Evolutionary conservation across 306 rosid species (phyloP), one percentile per base, ranked within the genome.

Genomic region (Erythrophleum fordii): DNA sequence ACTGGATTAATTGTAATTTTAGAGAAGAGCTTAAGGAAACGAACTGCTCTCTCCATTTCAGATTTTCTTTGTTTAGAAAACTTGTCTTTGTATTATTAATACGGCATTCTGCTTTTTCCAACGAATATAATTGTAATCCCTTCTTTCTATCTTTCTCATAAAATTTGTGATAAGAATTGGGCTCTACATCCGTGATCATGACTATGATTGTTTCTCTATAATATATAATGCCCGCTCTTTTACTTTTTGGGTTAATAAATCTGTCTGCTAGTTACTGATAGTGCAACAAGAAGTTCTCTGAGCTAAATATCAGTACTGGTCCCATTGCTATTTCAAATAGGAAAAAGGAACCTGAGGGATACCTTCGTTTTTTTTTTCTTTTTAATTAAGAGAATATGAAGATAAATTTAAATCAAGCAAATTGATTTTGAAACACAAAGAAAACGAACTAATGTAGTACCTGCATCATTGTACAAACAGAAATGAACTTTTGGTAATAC

Each of bases 11-110:
- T 59, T 75, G 78, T 17, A 6, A 84, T 75, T 51, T 69, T 51
- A 22, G 78, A 52, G 64, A 65, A 69, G 78, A 69, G 81, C 70
- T 35, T 28, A 13, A 42, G 65, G n/a, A 79, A 60, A 49, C 41
- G 55, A 14, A 48, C 0, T 51, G 0, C 28, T 55, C 61, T 79
- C 51, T 75, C n/a, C 58, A 1, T 10, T 69, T 29, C 34, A 1
- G 42, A 22, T 20, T 53, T 46, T n/a, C 9, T 74, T 23, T 68
- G 25, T 31, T 51, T 28, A 26, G 18, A 52, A 73, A 49, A 52
- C 65, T 28, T 83, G 10, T 31, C 64, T 45, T 7, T 62, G 28
- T 25, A 58, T 23, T 72, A 6, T 56, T 20, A 9, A 68, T 56
- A 45, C 8, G 11, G 45, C 25, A 20, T 4, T 2, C 11, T 13